phyloP scores from a whole-genome alignment of 129 eudicot genomes.

The Lonicera japonica region DNA sequence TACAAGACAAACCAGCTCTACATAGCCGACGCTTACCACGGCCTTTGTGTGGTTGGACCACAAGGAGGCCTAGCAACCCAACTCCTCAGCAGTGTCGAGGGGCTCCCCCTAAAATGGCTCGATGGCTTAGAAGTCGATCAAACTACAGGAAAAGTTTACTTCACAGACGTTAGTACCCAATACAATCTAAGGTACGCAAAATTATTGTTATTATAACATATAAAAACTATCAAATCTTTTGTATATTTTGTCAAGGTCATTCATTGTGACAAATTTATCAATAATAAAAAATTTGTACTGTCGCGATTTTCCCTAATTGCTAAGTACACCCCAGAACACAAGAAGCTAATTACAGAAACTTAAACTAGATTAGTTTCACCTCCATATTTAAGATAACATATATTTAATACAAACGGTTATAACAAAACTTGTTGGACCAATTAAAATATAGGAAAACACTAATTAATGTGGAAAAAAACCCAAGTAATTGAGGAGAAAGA shows the following conservation, averaged over 20 bases:
- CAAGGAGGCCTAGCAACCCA: neutral
- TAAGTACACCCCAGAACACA: neutral
- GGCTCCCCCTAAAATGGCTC: neutral
- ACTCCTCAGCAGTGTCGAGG: neutral
- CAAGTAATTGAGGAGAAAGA: no score
- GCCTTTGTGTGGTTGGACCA: neutral
- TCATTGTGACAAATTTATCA: neutral
- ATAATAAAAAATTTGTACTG: neutral
- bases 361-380: no score
- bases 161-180: neutral
- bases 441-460: no score
- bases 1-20: neutral
- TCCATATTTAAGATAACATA: no score
- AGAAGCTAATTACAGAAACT: no score
- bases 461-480: no score
- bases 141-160: neutral
- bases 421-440: no score
- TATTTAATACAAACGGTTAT: no score
- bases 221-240: neutral
- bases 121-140: neutral
- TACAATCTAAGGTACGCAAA: neutral
- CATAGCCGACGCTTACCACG: neutral
- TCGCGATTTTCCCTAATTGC: neutral
- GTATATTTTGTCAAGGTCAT: neutral
- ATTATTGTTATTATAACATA: neutral